A percentile compares a stretch with the other conserved stretches of the same genome.
Evolutionary conservation across 2,329 filamentous ascomycete genomes (phyloP).

Genomic region (Aspergillus pseudotamarii): DNA sequence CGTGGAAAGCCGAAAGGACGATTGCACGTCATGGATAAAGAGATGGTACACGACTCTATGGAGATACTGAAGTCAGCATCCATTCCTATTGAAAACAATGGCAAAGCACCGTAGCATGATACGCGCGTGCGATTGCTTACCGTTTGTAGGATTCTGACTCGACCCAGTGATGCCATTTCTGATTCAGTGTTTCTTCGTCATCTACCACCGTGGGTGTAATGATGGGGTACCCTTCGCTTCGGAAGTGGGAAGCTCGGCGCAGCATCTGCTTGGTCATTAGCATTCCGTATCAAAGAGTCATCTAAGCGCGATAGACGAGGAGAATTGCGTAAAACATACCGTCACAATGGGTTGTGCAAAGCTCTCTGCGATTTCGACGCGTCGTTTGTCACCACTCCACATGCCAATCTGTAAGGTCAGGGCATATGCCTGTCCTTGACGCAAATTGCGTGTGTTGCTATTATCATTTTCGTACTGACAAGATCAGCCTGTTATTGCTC

Average conservation of each 20-base stretch:
- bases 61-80: neutral
- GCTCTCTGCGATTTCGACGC: constrained; percentile 63
- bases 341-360: constrained; percentile 58
- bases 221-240: constrained; percentile 56
- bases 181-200: constrained; percentile 58
- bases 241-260: constrained; percentile 61
- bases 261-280: constrained; percentile 47
- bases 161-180: constrained; percentile 69
- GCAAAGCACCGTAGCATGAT: neutral
- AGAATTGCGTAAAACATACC: constrained; percentile 22
- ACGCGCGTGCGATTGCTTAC: constrained; percentile 26
- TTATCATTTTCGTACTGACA: constrained; percentile 30
- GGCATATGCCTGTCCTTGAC: constrained; percentile 55
- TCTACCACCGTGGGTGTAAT: constrained; percentile 59
- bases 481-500: neutral
- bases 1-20: constrained; percentile 67
- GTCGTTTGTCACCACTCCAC: constrained; percentile 62
- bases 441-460: constrained; percentile 59
- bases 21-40: constrained; percentile 67
- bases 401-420: constrained; percentile 57
- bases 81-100: neutral
- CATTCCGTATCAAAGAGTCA: neutral
- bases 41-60: constrained; percentile 62
- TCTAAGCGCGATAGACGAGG: neutral
- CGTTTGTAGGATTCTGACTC: constrained; percentile 69